phyloP scores from a whole-genome alignment of 257 asterid species.

The Solanum tacnaense region DNA sequence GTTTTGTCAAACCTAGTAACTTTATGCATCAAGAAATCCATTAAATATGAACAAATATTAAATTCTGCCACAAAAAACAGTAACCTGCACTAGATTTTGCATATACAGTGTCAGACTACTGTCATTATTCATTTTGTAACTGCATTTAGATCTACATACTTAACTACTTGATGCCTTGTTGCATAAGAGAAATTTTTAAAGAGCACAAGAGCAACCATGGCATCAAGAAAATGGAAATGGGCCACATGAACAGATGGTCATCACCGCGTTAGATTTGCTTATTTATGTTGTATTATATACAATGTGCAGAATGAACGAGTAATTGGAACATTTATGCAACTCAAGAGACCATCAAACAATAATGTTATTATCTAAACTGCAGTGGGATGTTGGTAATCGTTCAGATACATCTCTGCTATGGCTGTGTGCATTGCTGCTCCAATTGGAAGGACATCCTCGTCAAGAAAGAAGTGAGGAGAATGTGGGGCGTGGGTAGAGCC shows the following conservation, averaged over 20 bases:
- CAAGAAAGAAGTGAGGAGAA: slow-evolving; percentile 74
- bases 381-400: slow-evolving; percentile 6
- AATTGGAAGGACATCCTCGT: slow-evolving; percentile 63
- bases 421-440: slow-evolving; percentile 56
- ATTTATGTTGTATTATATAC: not conserved
- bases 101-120: not conserved
- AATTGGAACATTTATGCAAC: not conserved
- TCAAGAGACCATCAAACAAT: not conserved
- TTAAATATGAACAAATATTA: not conserved
- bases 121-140: not conserved
- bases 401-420: slow-evolving; percentile 27
- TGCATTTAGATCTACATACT: not conserved
- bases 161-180: not conserved
- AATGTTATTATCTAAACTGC: not conserved
- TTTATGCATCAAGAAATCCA: not conserved
- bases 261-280: not conserved
- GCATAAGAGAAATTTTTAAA: not conserved
- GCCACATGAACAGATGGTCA: not conserved
- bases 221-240: not conserved
- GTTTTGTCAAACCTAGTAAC: not conserved
- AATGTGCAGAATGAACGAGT: not conserved
- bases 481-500: slow-evolving; percentile 63
- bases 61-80: not conserved
- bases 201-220: not conserved
- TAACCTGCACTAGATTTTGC: not conserved